phyloP scores from a whole-genome alignment of 169 alveolate species.

The Plasmodium coatneyi region DNA sequence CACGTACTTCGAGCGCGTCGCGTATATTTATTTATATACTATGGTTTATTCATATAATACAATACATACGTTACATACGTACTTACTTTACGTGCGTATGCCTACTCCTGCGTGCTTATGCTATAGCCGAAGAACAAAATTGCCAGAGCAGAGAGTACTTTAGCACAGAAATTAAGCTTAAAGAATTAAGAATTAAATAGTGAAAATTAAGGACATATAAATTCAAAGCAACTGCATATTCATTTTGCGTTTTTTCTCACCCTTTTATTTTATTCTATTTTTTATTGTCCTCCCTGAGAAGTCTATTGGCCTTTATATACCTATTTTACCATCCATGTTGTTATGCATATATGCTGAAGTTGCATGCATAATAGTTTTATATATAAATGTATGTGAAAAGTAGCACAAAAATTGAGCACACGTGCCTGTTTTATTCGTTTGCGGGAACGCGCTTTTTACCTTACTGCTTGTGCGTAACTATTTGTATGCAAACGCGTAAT shows the following conservation, averaged over 20 bases:
- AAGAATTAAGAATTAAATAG: background rate
- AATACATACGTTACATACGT: background rate
- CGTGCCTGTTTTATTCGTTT: background rate
- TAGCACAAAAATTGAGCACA: background rate
- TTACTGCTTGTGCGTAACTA: background rate
- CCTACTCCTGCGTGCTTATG: background rate
- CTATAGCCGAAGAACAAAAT: background rate
- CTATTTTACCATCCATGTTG: background rate
- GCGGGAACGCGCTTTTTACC: background rate
- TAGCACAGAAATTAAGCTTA: background rate
- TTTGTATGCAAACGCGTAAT: background rate
- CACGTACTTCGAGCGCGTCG: background rate
- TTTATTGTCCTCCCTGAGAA: background rate
- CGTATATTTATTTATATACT: background rate
- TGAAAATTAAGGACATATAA: background rate
- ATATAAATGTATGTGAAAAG: background rate
- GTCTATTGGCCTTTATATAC: background rate
- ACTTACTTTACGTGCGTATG: background rate
- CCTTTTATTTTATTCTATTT: background rate
- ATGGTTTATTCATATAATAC: background rate
- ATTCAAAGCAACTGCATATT: background rate
- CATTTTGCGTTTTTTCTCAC: background rate
- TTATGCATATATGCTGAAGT: background rate
- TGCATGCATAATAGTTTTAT: background rate
- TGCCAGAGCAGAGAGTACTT: conserved; percentile 1